Evolutionary conservation across 2,329 filamentous ascomycete genomes (phyloP).

Genomic region (Aspergillus fumigatus): DNA sequence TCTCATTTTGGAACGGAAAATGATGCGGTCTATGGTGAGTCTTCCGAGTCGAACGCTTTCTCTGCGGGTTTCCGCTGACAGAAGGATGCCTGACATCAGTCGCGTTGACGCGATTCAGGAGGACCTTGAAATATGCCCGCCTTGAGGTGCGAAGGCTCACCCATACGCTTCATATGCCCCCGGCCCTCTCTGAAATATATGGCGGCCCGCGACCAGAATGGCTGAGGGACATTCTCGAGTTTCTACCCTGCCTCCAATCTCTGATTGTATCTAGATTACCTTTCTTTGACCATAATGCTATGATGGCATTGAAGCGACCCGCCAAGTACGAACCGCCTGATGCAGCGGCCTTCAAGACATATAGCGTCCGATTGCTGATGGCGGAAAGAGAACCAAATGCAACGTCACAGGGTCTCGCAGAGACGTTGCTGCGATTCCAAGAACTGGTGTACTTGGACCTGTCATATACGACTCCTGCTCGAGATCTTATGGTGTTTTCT

Average conservation of each 20-base stretch:
- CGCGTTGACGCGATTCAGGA: conserved; percentile 56
- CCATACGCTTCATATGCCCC: conserved; percentile 58
- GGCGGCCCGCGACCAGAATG: conserved; percentile 56
- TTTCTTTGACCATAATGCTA: conserved; percentile 58
- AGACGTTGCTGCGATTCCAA: conserved; percentile 51
- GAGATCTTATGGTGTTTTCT: conserved; percentile 46
- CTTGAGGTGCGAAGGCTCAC: conserved; percentile 51
- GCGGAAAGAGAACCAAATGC: conserved; percentile 55
- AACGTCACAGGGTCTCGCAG: conserved; percentile 51
- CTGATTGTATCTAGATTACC: conserved; percentile 56
- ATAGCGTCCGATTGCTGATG: conserved; percentile 52
- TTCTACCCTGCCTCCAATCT: conserved; percentile 55
- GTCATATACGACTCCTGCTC: conserved; percentile 50
- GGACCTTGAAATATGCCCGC: conserved; percentile 52
- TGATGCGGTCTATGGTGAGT: conserved; percentile 54
- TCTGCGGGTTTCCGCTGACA: conserved; percentile 9
- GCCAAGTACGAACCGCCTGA: conserved; percentile 4
- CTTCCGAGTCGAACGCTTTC: background rate
- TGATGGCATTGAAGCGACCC: conserved; percentile 45
- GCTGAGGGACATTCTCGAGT: conserved; percentile 56
- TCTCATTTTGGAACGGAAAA: conserved; percentile 59
- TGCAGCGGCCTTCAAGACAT: conserved; percentile 22
- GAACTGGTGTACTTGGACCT: conserved; percentile 55
- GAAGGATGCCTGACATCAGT: conserved; percentile 32
- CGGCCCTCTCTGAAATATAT: conserved; percentile 58